Conservation (phyloP, 306 rosid species). For the Fagus crenata region DNA sequence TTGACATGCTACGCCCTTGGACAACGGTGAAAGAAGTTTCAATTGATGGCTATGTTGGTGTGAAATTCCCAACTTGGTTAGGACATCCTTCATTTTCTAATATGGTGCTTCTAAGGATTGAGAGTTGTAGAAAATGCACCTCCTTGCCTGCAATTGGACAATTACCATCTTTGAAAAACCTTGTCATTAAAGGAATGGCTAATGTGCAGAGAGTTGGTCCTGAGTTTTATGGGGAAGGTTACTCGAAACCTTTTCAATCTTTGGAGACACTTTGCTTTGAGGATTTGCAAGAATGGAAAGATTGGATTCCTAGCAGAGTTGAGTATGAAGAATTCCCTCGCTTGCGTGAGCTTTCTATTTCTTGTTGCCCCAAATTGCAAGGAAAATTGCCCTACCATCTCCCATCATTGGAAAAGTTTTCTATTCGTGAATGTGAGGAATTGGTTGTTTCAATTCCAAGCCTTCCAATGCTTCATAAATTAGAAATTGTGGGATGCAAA, state of each 20-base stretch:
- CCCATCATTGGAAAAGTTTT: not conserved
- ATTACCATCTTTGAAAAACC: not conserved
- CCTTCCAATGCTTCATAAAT: not conserved
- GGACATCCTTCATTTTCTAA: not conserved
- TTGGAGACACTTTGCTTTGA: not conserved
- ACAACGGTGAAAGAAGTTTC: not conserved
- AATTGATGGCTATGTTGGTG: not conserved
- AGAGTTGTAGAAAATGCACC: not conserved
- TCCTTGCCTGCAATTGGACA: not conserved
- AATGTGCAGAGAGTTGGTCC: not conserved
- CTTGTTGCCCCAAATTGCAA: not conserved
- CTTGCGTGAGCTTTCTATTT: not conserved
- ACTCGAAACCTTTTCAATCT: not conserved
- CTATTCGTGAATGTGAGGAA: not conserved
- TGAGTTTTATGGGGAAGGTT: constrained; percentile 7
- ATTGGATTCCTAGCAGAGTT: not conserved
- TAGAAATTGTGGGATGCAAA: not conserved
- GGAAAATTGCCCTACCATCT: not conserved
- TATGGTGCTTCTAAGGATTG: not conserved
- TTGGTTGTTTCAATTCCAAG: not conserved
- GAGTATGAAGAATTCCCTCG: not conserved
- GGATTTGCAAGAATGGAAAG: not conserved
- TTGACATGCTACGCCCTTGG: too few species aligned
- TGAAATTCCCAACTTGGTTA: not conserved
- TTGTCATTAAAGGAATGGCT: not conserved